Base-by-base conservation (phyloP, 148 eudicot species). In the Vaccinium myrtillus region DNA sequence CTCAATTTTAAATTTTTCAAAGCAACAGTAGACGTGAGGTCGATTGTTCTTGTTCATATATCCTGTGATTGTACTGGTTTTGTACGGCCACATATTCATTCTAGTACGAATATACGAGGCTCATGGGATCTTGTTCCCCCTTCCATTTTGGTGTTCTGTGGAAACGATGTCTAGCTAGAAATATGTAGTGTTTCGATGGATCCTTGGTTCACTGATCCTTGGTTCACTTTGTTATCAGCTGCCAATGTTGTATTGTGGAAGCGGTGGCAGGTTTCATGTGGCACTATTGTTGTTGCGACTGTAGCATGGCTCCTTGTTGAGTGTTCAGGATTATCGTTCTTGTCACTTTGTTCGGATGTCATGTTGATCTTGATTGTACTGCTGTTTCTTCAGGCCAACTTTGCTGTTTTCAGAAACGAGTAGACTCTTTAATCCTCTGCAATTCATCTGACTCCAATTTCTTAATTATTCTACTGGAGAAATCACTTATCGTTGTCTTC, bases 171-270 rank as follows among this genome's bases (percentile, higher is more conserved):
- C 70, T 9, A n/a, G 32, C 4, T 23, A 63, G 23, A 65, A 65
- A 30, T n/a, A 23, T 10, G 12, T 9, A 9, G 6, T 82, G 43
- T 63, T 56, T 55, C 36, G 54, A 10, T 36, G 13, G 46, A 32
- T 54, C 49, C 79, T 76, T 76, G 54, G 23, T 58, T n/a, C 2
- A 51, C 79, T 73, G 32, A 70, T 81, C 43, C 78, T 55, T 32
- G 49, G 16, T 83, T 54, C 36, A 21, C 23, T 4, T 86, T 81
- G 76, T 87, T 90, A 81, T 71, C 89, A 97, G 98, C 91, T 87
- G 93, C 97, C 87, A 96, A 97, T 91, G 91, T 91, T 83, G 88
- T 92, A 79, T 82, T 92, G 89, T 93, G 99, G 99, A 97, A 92
- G 88, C 88, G 86, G 83, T 81, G 91, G 79, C 93, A 81, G 51